Percentiles rank a stretch among this genome's conserved stretches.
These are phyloP conservation scores for Colletotrichum kahawae DNA, from an alignment of 2,329 filamentous ascomycete genomes.

Conservation along the genomic window DNA sequence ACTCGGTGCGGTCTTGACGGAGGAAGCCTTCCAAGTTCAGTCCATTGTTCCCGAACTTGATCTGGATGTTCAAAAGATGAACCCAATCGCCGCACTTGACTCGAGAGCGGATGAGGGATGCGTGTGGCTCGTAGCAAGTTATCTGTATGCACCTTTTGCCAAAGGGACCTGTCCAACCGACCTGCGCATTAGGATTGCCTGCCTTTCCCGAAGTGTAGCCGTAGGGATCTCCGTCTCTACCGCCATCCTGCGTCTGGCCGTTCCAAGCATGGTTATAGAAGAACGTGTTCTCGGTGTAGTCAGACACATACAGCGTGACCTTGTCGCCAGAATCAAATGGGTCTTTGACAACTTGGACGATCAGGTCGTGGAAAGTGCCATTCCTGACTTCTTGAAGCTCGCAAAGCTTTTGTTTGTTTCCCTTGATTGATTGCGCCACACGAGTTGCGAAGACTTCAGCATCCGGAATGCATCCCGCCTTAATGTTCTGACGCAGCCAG, in stretches of 20 bases:
- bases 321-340: conserved; percentile 49
- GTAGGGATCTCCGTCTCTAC: conserved; percentile 56
- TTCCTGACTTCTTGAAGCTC: conserved; percentile 67
- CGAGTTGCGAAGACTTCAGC: conserved; percentile 46
- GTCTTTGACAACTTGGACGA: conserved; percentile 70
- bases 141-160: conserved; percentile 76
- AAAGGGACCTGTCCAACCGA: conserved; percentile 74
- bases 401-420: conserved; percentile 60
- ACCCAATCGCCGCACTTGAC: conserved; percentile 68
- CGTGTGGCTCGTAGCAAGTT: conserved; percentile 73
- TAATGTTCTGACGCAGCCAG: conserved; percentile 48
- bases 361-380: conserved; percentile 67
- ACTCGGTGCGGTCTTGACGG: conserved; percentile 59
- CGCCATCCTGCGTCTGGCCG: conserved; percentile 31
- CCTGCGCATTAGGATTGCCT: not conserved
- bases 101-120: conserved; percentile 56
- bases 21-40: conserved; percentile 74
- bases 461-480: conserved; percentile 49
- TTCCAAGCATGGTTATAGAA: conserved; percentile 60
- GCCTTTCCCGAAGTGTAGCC: conserved; percentile 52
- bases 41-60: conserved; percentile 60
- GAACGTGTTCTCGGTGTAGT: conserved; percentile 75
- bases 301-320: conserved; percentile 75
- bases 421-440: conserved; percentile 43
- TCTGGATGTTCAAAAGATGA: conserved; percentile 72